Base-by-base conservation (phyloP, 768 basidiomycete genomes). In the Boletus eberwhitei region DNA sequence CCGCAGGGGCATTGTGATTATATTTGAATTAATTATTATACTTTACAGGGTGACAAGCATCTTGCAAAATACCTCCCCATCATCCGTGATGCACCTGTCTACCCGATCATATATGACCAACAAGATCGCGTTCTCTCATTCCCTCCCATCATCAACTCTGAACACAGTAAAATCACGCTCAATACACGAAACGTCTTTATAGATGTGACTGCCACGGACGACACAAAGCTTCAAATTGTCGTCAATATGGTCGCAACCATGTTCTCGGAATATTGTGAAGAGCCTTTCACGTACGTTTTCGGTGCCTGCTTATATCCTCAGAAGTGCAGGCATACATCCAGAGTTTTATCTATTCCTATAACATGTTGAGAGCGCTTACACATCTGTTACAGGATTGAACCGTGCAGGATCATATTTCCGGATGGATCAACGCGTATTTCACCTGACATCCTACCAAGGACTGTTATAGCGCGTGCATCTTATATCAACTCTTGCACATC, bases 61-160 rank as follows among this genome's bases (percentile, higher is more conserved):
- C 77, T 99, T 24, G 80, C 85, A 36, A 85, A 80, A 70, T 98
- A 91, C 74, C 81, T 99, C 31, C 91, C 79, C 54, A 97, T 99
- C 72, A 93, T 98, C 64, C 86, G 89, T 31, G 92, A 97, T 67
- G 90, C 93, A 14, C 92, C 95, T 9, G 92, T 97, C 42, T 98
- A 98, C 73, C 97, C 97, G 36, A 88, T 98, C 73, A 97, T 98
- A 68, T 98, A 98, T 73, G 96, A 98, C 70, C 78, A 82, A 11
- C 78, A 87, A 54, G 90, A 92, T 69, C 83, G 78, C 29, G 96
- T 98, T 2, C 79, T 97, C 29, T 95, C 93, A 19, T 95, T 98
- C 88, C 97, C 97, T 37, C 97, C 97, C 9, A 98, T 99, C 69
- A 96, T 96, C 74, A 97, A 97, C 73, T 95, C 93, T 4, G 88